Conservation (phyloP, 345 rosid genomes). For the Moringa oleifera region DNA sequence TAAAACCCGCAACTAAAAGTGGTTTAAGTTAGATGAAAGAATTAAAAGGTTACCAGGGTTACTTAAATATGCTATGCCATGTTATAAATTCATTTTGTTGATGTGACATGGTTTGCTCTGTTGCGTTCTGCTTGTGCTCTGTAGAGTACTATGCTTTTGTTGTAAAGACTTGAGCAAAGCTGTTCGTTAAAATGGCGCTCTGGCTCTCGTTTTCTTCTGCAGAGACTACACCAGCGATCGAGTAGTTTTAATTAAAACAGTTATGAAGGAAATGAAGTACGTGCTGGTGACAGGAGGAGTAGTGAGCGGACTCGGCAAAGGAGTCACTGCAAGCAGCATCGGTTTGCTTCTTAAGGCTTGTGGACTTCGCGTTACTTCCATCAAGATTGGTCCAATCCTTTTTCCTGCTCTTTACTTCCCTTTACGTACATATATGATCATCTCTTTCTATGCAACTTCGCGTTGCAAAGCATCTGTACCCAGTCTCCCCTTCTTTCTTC, state of each 20-base stretch:
- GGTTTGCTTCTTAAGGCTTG: conserved; percentile 68
- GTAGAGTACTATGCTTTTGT: neutral
- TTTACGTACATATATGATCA: neutral
- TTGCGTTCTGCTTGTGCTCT: neutral
- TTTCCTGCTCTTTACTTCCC: neutral
- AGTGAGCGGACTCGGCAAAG: conserved; percentile 67
- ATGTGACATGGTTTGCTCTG: neutral
- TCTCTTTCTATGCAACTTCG: too few relatives aligned
- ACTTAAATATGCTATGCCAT: too few relatives aligned
- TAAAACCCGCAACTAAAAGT: too few relatives aligned
- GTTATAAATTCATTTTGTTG: too few relatives aligned
- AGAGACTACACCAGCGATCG: neutral
- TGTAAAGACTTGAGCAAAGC: neutral
- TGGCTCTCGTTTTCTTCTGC: neutral
- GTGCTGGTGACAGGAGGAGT: conserved; percentile 68
- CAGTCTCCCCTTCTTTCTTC: neutral
- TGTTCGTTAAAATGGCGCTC: neutral
- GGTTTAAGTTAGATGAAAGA: too few relatives aligned
- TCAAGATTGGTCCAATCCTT: conserved; percentile 56
- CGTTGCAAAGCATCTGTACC: too few relatives aligned
- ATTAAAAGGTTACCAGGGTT: too few relatives aligned
- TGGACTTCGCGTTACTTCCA: conserved; percentile 78
- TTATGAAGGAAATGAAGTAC: conserved; percentile 43
- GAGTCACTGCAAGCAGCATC: conserved; percentile 65
- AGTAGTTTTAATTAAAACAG: neutral